phyloP scores from a whole-genome alignment of 192 early-diverging fungal genomes.

The Backusella tarrabulga region DNA sequence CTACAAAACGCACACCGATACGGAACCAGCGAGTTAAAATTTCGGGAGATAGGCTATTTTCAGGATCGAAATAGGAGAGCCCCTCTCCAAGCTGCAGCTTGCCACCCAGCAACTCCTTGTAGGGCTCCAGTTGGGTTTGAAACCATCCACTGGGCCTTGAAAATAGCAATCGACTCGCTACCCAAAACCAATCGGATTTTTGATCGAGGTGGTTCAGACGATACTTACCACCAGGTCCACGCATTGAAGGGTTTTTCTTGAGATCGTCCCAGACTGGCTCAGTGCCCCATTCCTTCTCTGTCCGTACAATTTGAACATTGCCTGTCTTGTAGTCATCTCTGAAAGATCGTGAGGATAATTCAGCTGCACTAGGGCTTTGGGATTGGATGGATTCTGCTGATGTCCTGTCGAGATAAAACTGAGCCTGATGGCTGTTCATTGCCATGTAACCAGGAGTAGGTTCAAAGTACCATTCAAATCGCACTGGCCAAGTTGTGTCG shows the following conservation, averaged over 20 bases:
- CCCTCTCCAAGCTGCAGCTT: not conserved
- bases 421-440: conserved; percentile 21
- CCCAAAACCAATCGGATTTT: conserved; percentile 33
- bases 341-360: not conserved
- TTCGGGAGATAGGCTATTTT: not conserved
- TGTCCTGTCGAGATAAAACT: conserved; percentile 17
- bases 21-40: conserved; percentile 15
- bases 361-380: not conserved
- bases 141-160: conserved; percentile 30
- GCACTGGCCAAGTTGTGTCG: conserved; percentile 16
- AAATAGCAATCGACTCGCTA: conserved; percentile 24
- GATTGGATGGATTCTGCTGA: not conserved
- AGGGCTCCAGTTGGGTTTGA: conserved; percentile 11
- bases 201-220: not conserved
- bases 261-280: not conserved
- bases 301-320: conserved; percentile 4
- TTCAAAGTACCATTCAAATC: conserved; percentile 30
- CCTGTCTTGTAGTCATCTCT: not conserved
- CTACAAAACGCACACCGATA: conserved; percentile 10
- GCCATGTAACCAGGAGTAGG: conserved; percentile 20
- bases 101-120: conserved; percentile 22
- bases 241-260: not conserved
- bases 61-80: conserved; percentile 18
- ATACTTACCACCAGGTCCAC: conserved; percentile 3
- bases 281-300: conserved; percentile 1